Evolutionary conservation across 257 asterid genomes (phyloP).

Genomic region (Jaltomata sinuosa): DNA sequence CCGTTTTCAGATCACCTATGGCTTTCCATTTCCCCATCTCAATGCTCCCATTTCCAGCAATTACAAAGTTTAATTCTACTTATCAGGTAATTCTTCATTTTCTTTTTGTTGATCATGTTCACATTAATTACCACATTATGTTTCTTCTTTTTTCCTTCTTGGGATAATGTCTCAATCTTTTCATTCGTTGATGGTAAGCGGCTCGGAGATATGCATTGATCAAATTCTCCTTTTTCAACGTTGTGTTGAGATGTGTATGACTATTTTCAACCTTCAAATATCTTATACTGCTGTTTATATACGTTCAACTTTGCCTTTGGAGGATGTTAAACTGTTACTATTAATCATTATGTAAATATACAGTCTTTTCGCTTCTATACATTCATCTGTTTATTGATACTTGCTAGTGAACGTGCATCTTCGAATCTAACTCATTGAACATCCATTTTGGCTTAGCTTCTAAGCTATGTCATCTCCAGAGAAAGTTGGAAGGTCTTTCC

Average conservation of each 20-base stretch:
- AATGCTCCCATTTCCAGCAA: background rate
- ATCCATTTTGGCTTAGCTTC: background rate
- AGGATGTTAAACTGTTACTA: background rate
- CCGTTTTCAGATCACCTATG: background rate
- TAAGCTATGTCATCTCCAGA: constrained; percentile 63
- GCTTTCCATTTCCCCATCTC: background rate
- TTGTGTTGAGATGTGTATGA: background rate
- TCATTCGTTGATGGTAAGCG: background rate
- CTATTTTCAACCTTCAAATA: background rate
- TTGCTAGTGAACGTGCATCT: background rate
- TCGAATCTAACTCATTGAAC: background rate
- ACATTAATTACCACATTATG: background rate
- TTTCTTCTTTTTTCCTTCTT: background rate
- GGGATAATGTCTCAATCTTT: background rate
- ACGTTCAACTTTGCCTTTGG: background rate
- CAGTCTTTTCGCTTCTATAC: background rate
- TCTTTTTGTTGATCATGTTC: background rate
- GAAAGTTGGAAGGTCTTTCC: constrained; percentile 34
- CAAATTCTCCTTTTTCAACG: background rate
- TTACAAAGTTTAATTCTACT: background rate
- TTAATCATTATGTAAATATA: too few species aligned
- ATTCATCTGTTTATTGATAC: background rate
- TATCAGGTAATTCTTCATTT: background rate
- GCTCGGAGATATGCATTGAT: background rate
- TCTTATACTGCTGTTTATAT: background rate